Evolutionary conservation across 331 rosid species (phyloP).

Genomic region (Malus hybrid): DNA sequence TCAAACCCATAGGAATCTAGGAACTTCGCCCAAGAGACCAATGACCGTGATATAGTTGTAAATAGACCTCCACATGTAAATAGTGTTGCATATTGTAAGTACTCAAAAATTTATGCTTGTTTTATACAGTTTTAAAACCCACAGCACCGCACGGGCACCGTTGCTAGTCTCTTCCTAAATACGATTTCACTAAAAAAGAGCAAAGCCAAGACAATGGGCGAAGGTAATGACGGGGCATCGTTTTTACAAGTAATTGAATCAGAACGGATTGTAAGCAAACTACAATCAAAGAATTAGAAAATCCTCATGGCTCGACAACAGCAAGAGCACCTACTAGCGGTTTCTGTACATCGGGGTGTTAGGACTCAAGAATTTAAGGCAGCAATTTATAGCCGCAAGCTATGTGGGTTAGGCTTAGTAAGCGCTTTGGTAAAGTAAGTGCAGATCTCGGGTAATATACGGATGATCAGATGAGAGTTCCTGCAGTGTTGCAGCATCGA

Average conservation of each 20-base stretch:
- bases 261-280: conserved; percentile 27
- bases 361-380: conserved; percentile 48
- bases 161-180: background rate
- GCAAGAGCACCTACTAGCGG: conserved; percentile 34
- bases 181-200: background rate
- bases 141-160: fast-evolving
- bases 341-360: conserved; percentile 74
- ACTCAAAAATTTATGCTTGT: no score
- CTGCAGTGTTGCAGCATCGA: conserved; percentile 45
- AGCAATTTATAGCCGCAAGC: conserved; percentile 45
- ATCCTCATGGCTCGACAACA: conserved; percentile 33
- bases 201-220: conserved; percentile 5
- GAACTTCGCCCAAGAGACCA: no score
- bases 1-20: no score
- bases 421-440: conserved; percentile 71
- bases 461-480: conserved; percentile 64
- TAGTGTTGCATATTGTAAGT: no score
- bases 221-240: conserved; percentile 34
- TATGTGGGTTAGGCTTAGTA: conserved; percentile 56
- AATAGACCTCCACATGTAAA: no score
- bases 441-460: conserved; percentile 73
- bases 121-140: no score
- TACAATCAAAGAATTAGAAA: conserved; percentile 37
- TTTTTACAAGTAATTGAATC: conserved; percentile 20
- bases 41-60: no score